Evolutionary conservation across 768 basidiomycete genomes (phyloP).

Genomic region (Lactifluus echinatus): DNA sequence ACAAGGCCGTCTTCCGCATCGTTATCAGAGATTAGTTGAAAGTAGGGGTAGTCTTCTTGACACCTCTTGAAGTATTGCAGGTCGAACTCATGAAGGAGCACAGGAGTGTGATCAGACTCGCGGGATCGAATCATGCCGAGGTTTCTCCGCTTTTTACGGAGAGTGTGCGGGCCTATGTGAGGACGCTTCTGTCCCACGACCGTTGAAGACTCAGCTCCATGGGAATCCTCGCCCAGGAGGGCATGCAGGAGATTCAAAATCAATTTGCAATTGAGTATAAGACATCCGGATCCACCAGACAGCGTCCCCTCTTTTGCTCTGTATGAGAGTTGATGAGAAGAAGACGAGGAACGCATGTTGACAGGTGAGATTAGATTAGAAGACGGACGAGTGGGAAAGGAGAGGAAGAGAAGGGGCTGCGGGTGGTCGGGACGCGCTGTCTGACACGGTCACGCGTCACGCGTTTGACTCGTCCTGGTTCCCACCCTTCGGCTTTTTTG

Average conservation of each 20-base stretch:
- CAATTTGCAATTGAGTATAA: slow-evolving; percentile 4
- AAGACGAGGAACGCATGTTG: slow-evolving; percentile 11
- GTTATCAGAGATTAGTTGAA: slow-evolving; percentile 9
- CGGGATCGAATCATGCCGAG: not conserved
- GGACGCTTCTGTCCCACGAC: slow-evolving; percentile 12
- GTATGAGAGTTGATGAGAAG: slow-evolving; percentile 11
- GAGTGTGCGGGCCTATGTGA: not conserved
- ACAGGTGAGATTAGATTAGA: not conserved
- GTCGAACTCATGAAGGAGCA: slow-evolving; percentile 15
- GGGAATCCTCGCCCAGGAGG: not conserved
- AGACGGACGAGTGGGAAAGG: not conserved
- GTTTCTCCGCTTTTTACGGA: slow-evolving; percentile 1
- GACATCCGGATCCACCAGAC: not conserved
- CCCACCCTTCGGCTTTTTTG: not conserved
- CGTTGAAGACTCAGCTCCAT: not conserved
- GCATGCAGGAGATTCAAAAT: slow-evolving; percentile 5
- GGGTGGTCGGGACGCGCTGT: no score
- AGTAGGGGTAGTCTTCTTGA: not conserved
- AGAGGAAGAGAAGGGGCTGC: not conserved
- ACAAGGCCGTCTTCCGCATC: slow-evolving; percentile 8
- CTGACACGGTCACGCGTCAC: slow-evolving; percentile 4
- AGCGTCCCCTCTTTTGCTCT: not conserved
- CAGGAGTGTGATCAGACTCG: slow-evolving; percentile 5
- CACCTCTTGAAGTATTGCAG: slow-evolving; percentile 6
- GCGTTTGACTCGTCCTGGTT: slow-evolving; percentile 4